These are phyloP conservation scores for Prasinococcaceae sp. DNA, from an alignment of 139 green algal genomes.

Conservation along the genomic window DNA sequence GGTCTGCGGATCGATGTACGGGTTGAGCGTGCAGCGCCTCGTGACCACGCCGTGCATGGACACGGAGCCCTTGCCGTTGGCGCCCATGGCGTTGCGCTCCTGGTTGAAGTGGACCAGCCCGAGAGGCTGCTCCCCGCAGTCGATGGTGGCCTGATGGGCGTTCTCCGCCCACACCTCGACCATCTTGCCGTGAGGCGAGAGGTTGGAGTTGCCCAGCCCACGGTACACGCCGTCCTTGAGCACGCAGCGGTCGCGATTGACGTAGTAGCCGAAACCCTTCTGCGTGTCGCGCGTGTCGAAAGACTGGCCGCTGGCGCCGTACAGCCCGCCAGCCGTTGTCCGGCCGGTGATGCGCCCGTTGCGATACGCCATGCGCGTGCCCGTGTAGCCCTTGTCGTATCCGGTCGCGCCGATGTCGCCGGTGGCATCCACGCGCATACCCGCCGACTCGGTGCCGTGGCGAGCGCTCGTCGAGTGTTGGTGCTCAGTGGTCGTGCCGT, in stretches of 20 bases:
- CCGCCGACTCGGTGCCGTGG: too few species aligned
- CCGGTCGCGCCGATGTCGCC: too few species aligned
- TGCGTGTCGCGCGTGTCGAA: neutral
- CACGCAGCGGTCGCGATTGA: constrained; percentile 13
- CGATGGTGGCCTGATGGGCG: neutral
- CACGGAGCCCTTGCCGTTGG: neutral
- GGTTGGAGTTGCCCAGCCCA: constrained; percentile 4
- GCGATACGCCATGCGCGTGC: neutral
- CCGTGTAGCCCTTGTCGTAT: constrained; percentile 10
- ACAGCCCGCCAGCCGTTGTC: neutral
- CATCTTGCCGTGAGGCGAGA: constrained; percentile 1
- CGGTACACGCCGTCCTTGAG: constrained; percentile 13
- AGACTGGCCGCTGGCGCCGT: neutral
- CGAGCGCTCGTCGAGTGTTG: too few species aligned
- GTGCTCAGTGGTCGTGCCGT: too few species aligned
- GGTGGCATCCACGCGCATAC: too few species aligned
- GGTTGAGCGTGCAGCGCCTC: neutral
- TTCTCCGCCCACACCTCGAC: constrained; percentile 13
- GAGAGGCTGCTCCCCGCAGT: constrained; percentile 3
- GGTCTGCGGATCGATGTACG: neutral
- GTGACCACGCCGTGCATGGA: constrained; percentile 2
- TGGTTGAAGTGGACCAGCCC: neutral
- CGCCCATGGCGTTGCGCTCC: neutral
- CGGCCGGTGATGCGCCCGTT: neutral
- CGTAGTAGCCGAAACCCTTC: constrained; percentile 11